Evolutionary conservation across 495 filamentous ascomycete species (phyloP).

Genomic region (Margaritispora aquatica): DNA sequence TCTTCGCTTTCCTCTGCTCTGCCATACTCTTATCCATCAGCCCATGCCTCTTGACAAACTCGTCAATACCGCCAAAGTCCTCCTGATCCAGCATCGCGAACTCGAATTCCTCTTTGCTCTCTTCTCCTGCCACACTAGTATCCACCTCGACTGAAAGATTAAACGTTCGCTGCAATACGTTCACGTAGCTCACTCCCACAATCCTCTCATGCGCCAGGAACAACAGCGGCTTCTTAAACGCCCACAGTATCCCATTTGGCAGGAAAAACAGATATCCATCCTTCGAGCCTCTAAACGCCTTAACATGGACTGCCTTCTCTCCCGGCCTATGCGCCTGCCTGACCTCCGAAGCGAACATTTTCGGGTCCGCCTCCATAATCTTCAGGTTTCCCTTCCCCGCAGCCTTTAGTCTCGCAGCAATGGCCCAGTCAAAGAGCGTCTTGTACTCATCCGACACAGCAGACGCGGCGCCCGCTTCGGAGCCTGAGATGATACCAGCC

Average conservation of each 20-base stretch:
- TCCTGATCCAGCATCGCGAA: slow-evolving; percentile 86
- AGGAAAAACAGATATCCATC: slow-evolving; percentile 93
- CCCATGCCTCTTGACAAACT: slow-evolving; percentile 71
- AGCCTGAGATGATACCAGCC: slow-evolving; percentile 42
- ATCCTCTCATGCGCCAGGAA: slow-evolving; percentile 79
- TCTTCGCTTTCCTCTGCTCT: slow-evolving; percentile 76
- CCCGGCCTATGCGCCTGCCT: slow-evolving; percentile 80
- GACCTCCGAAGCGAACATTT: slow-evolving; percentile 70
- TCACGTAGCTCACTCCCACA: slow-evolving; percentile 80
- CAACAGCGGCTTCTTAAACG: slow-evolving; percentile 89
- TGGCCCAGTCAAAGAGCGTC: slow-evolving; percentile 53
- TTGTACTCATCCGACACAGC: slow-evolving; percentile 54
- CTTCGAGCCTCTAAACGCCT: slow-evolving; percentile 87
- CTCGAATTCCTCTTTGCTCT: slow-evolving; percentile 57
- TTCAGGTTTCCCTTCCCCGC: slow-evolving; percentile 41
- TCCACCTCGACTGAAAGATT: slow-evolving; percentile 72
- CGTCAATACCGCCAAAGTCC: slow-evolving; percentile 76
- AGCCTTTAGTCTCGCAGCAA: slow-evolving; percentile 54
- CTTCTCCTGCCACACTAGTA: slow-evolving; percentile 22
- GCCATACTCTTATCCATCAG: slow-evolving; percentile 92
- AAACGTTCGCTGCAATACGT: slow-evolving; percentile 86
- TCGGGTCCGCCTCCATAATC: slow-evolving; percentile 62
- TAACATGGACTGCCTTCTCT: slow-evolving; percentile 88
- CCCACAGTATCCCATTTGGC: slow-evolving; percentile 80
- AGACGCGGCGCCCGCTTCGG: slow-evolving; percentile 36